Evolutionary conservation across 2,329 filamentous ascomycete species (phyloP).

Genomic region (Fusarium sp.): DNA sequence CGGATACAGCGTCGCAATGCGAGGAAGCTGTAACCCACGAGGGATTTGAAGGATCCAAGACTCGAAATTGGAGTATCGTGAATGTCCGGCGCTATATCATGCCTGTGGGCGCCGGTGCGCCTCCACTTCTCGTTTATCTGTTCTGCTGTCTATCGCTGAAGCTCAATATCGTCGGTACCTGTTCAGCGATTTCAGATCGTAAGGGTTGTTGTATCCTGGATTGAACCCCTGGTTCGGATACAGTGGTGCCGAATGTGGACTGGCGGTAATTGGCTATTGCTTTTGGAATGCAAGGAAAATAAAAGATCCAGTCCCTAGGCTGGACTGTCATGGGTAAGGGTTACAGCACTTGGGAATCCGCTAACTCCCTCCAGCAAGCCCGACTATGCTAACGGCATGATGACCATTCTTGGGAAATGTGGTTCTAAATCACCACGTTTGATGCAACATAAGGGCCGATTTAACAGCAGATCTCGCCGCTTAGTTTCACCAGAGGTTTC

Average conservation of each 20-base stretch:
- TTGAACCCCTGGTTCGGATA: conserved; percentile 31
- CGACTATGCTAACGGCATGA: conserved; percentile 3
- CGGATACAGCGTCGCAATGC: conserved; percentile 29
- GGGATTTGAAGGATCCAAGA: conserved; percentile 7
- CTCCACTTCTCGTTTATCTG: neutral
- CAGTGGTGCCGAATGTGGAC: conserved; percentile 23
- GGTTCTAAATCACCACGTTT: neutral
- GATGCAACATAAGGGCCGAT: neutral
- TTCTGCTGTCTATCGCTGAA: neutral
- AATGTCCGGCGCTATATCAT: conserved; percentile 12
- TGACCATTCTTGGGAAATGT: conserved; percentile 14
- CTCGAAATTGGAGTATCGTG: conserved; percentile 4
- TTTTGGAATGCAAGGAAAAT: conserved; percentile 32
- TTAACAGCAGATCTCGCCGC: neutral
- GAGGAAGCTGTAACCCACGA: neutral
- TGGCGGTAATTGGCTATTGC: conserved; percentile 15
- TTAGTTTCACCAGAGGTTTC: neutral
- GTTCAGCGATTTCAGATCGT: neutral
- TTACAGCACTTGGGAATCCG: conserved; percentile 4
- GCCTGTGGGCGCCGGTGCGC: conserved; percentile 16
- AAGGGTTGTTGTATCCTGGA: conserved; percentile 6
- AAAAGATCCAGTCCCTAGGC: conserved; percentile 37
- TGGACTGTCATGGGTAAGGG: conserved; percentile 21
- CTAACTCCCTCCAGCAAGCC: conserved; percentile 6
- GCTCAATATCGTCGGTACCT: neutral